Conservation (phyloP, 768 basidiomycete species). For the Pholiota microspora region DNA sequence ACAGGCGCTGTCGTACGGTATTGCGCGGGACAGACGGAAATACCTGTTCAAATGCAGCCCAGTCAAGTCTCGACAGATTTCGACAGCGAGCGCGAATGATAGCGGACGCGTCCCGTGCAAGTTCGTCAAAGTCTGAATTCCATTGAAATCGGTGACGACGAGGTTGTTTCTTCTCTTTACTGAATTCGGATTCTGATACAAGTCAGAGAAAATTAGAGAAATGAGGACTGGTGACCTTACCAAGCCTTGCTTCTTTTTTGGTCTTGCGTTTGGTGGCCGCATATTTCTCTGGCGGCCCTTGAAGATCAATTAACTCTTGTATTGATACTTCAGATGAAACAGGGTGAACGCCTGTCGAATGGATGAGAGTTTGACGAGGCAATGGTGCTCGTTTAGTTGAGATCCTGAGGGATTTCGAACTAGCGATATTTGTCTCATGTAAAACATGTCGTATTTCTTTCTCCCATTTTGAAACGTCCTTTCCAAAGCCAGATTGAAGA, state of each 20-base stretch:
- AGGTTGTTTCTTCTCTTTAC: slow-evolving; percentile 41
- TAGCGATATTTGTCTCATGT: slow-evolving; percentile 50
- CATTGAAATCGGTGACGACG: slow-evolving; percentile 77
- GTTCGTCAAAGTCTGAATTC: slow-evolving; percentile 86
- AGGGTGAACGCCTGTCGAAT: slow-evolving; percentile 5
- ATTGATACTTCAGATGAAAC: slow-evolving; percentile 20
- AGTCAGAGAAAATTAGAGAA: neutral
- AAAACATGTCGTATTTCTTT: slow-evolving; percentile 54
- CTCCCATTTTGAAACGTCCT: slow-evolving; percentile 60
- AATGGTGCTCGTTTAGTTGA: slow-evolving; percentile 24
- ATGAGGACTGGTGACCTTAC: slow-evolving; percentile 3
- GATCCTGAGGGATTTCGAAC: slow-evolving; percentile 41
- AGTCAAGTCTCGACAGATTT: slow-evolving; percentile 56
- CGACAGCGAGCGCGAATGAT: slow-evolving; percentile 82
- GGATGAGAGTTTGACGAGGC: slow-evolving; percentile 12
- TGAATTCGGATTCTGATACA: slow-evolving; percentile 11
- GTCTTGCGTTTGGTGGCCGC: slow-evolving; percentile 22
- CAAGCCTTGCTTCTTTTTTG: slow-evolving; percentile 29
- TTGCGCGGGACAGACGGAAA: slow-evolving; percentile 77
- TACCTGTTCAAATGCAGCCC: slow-evolving; percentile 72
- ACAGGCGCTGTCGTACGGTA: slow-evolving; percentile 67
- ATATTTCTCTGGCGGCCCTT: slow-evolving; percentile 26
- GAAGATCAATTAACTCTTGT: slow-evolving; percentile 23
- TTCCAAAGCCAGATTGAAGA: slow-evolving; percentile 52
- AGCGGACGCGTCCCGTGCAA: slow-evolving; percentile 79